A percentile compares a stretch with the other conserved stretches of the same genome.
Conservation (phyloP, 768 basidiomycete genomes). For the Clitopilus passeckerianus region DNA sequence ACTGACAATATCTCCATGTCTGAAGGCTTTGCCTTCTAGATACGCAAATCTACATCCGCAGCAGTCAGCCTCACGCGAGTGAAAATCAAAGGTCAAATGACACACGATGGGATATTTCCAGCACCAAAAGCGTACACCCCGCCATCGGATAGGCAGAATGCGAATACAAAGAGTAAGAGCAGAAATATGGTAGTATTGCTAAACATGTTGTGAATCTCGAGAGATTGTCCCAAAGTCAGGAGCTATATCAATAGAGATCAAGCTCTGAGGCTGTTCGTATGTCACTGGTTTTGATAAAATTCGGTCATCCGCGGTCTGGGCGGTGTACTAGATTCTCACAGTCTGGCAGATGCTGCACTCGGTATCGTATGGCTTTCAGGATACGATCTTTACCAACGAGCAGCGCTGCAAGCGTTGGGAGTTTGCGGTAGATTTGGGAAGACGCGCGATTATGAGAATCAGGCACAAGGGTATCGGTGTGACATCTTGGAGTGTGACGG, state of each 20-base stretch:
- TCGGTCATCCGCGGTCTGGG: slow-evolving; percentile 3
- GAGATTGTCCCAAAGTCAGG: neutral
- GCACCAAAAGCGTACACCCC: slow-evolving; percentile 75
- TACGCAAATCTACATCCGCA: slow-evolving; percentile 58
- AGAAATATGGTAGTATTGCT: slow-evolving; percentile 34
- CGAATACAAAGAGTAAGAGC: slow-evolving; percentile 43
- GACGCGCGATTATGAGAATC: neutral
- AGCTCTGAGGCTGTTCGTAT: slow-evolving; percentile 8
- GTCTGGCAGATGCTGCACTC: neutral
- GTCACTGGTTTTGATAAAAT: slow-evolving; percentile 11
- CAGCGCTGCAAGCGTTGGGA: neutral
- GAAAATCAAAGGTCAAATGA: slow-evolving; percentile 4
- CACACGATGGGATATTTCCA: slow-evolving; percentile 79
- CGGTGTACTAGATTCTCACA: neutral
- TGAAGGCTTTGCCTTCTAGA: slow-evolving; percentile 80
- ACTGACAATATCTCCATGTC: slow-evolving; percentile 86
- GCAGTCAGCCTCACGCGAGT: slow-evolving; percentile 4
- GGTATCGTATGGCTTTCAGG: neutral
- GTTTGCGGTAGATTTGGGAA: neutral
- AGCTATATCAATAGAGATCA: slow-evolving; percentile 6
- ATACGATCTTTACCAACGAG: neutral
- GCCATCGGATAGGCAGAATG: slow-evolving; percentile 51
- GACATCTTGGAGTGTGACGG: neutral
- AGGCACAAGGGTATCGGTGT: neutral
- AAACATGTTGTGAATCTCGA: slow-evolving; percentile 24